A percentile compares a stretch with the other conserved stretches of the same genome.
Evolutionary conservation across 257 asterid species (phyloP).

Genomic region (Solanum rostratum): DNA sequence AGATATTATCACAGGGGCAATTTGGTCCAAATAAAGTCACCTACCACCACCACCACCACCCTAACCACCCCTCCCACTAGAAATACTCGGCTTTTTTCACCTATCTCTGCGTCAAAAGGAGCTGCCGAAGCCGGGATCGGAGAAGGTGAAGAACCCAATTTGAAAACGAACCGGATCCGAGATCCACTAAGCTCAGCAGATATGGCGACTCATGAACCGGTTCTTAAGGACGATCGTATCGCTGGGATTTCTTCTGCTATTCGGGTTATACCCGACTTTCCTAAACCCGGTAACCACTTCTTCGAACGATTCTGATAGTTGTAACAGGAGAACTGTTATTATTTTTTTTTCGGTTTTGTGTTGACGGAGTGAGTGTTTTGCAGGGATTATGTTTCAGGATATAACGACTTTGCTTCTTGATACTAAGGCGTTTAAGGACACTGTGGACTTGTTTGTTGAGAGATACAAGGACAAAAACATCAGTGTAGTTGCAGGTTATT

Average conservation of each 20-base stretch:
- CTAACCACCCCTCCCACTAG: not conserved
- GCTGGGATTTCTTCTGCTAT: conserved; percentile 60
- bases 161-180: not conserved
- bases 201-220: conserved; percentile 36
- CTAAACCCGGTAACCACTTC: conserved; percentile 53
- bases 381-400: conserved; percentile 90
- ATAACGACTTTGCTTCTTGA: conserved; percentile 88
- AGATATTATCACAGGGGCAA: conserved; percentile 2
- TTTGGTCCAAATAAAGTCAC: conserved; percentile 23
- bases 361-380: not conserved
- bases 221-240: conserved; percentile 44
- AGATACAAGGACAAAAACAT: conserved; percentile 57
- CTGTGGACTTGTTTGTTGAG: conserved; percentile 87
- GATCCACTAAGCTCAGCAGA: conserved; percentile 5
- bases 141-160: conserved; percentile 12
- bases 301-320: not conserved
- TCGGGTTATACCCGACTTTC: conserved; percentile 84
- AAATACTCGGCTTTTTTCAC: not conserved
- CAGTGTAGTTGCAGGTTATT: conserved; percentile 66
- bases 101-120: not conserved
- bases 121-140: not conserved
- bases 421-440: conserved; percentile 76
- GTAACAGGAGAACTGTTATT: not conserved
- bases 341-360: not conserved
- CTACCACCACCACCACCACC: conserved; percentile 14